Evolutionary conservation across 2,329 filamentous ascomycete genomes (phyloP), one percentile per base, ranked within the genome.

Genomic region (Colletotrichum sp.): DNA sequence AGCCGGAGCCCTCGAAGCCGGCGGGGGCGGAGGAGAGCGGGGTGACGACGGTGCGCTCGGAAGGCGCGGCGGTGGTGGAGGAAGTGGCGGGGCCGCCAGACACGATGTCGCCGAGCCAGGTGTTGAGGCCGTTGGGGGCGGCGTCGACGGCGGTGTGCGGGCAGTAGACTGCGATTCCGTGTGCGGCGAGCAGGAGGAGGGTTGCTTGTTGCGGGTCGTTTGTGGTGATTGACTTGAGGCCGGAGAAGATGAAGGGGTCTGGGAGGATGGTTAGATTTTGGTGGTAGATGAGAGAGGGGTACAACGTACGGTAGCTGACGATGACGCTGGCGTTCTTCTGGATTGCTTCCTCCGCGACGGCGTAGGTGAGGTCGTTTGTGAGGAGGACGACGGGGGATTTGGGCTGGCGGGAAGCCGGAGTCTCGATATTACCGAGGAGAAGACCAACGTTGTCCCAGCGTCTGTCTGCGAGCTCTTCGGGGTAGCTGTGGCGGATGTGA

Each of bases 391-490:
- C 79, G 13, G 83, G 84, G 4, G 78, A 63, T 63, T 82, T 82
- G 39, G 77, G 78, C 66, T 81, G 80, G 61, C 75, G 77, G 14
- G 78, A 74, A 72, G 84, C 82, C 18, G 81, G 67, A 36, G 80
- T 64, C 70, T 82, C 78, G n/a, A 86, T 83, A 79, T 88, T 87
- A 77, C 85, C 85, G 70, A 89, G 81, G 66, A 98, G 90, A 68
- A 98, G 90, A 66, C 97, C 97, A n/a, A 98, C 98, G 82, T 99
- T 99, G 84, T 99, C 97, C 90, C 96, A 99, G 78, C 94, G 93
- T 80, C 93, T 93, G 83, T 99, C 97, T 12, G 97, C 97, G 57
- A 98, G 89, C 76, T 92, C 92, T 82, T 98, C 95, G 1, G 97
- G 97, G 83, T 98, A 99, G 75, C 96, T 97, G 66, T 9, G 59